Evolutionary conservation across 768 basidiomycete genomes (phyloP).

Genomic region (Dioszegia hungarica): DNA sequence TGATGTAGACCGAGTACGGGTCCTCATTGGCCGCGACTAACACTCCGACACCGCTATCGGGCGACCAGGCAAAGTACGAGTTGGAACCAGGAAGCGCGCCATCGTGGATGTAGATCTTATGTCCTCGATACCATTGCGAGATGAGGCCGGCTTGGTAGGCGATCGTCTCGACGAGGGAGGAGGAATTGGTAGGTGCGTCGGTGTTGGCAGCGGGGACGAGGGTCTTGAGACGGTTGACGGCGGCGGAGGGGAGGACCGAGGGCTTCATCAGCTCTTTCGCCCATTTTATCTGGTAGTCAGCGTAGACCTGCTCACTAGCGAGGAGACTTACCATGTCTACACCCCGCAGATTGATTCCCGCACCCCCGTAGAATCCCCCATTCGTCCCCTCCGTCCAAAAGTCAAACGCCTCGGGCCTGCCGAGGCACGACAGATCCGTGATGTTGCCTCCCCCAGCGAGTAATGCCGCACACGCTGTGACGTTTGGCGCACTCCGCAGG

Average conservation of each 20-base stretch:
- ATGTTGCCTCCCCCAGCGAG: not conserved
- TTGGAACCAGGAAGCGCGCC: slow-evolving; percentile 35
- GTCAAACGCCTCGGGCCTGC: not conserved
- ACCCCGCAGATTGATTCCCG: slow-evolving; percentile 9
- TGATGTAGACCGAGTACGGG: not conserved
- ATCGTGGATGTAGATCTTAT: slow-evolving; percentile 21
- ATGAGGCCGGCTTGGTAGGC: slow-evolving; percentile 34
- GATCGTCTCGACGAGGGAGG: slow-evolving; percentile 11
- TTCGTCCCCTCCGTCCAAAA: not conserved
- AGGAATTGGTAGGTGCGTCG: not conserved
- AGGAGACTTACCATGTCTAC: not conserved
- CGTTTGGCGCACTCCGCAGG: not conserved
- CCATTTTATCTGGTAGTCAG: slow-evolving; percentile 15
- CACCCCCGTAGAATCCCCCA: slow-evolving; percentile 15
- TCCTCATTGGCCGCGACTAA: slow-evolving; percentile 34
- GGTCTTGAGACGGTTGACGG: not conserved
- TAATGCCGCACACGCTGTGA: not conserved
- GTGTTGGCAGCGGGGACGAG: not conserved
- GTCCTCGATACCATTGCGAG: slow-evolving; percentile 30
- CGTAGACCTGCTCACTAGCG: no score
- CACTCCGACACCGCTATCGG: slow-evolving; percentile 23
- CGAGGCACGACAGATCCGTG: not conserved
- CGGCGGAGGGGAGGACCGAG: slow-evolving; percentile 8
- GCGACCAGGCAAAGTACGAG: slow-evolving; percentile 23
- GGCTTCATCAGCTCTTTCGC: slow-evolving; percentile 15